phyloP scores from a whole-genome alignment of 169 alveolate species.

The Eimeria tenella region DNA sequence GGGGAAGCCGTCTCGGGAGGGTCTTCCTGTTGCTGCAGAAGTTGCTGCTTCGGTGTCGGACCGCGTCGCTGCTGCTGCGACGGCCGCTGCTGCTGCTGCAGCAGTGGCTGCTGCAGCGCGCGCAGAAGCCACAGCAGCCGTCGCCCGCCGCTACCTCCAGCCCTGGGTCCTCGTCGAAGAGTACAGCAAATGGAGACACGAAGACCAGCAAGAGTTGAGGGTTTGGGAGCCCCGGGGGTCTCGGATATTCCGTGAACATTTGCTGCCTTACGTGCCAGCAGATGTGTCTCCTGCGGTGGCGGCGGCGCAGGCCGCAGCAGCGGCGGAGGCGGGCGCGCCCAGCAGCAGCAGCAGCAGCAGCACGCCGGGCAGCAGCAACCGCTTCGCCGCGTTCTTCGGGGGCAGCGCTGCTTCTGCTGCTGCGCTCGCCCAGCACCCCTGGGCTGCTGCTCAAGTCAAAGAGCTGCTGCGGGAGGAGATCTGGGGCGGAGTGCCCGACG shows the following conservation, averaged over 20 bases:
- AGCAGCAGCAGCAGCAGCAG: slow-evolving; percentile 30
- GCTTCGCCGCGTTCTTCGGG: slow-evolving; percentile 35
- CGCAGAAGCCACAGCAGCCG: slow-evolving; percentile 44
- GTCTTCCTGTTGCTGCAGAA: slow-evolving; percentile 13
- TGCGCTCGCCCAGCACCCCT: slow-evolving; percentile 34
- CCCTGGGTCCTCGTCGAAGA: slow-evolving; percentile 48
- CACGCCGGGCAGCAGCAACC: slow-evolving; percentile 20
- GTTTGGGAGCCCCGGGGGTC: slow-evolving; percentile 11
- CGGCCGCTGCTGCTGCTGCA: slow-evolving; percentile 68
- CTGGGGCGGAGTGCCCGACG: slow-evolving; percentile 76
- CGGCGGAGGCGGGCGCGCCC: neutral
- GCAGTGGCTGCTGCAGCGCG: slow-evolving; percentile 60
- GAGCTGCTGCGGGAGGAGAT: slow-evolving; percentile 49
- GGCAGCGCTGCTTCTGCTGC: slow-evolving; percentile 10
- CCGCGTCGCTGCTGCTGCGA: slow-evolving; percentile 68
- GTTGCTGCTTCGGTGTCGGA: slow-evolving; percentile 47
- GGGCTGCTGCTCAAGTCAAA: slow-evolving; percentile 10
- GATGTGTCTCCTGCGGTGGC: slow-evolving; percentile 44
- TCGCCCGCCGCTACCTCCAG: slow-evolving; percentile 39
- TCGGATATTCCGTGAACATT: slow-evolving; percentile 29
- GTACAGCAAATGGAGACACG: slow-evolving; percentile 42
- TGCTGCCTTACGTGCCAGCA: slow-evolving; percentile 36
- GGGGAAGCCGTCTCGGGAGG: neutral
- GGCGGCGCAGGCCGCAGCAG: slow-evolving; percentile 38
- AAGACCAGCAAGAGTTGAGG: slow-evolving; percentile 16